phyloP scores from a whole-genome alignment of 768 basidiomycete species.

The Lepiota brunneoincarnata region DNA sequence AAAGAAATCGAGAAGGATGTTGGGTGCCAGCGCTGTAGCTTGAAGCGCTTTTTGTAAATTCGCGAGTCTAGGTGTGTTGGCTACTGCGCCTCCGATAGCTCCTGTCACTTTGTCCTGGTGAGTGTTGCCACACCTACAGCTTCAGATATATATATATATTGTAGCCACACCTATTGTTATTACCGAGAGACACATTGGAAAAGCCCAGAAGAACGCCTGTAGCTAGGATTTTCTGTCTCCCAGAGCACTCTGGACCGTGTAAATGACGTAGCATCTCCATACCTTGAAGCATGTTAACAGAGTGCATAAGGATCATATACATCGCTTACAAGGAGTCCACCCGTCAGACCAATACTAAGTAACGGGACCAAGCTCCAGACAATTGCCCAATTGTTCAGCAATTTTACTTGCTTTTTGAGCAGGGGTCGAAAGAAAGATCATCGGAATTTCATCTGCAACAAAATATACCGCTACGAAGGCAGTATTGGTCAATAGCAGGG shows the following conservation, averaged over 20 bases:
- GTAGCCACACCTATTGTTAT: not conserved
- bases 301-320: not conserved
- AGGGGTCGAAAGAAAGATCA: not conserved
- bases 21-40: not conserved
- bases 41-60: not conserved
- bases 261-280: constrained; percentile 7
- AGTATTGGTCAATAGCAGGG: not conserved
- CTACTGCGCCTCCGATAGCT: not conserved
- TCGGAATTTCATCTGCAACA: too few relatives aligned
- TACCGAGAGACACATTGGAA: not conserved
- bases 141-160: not conserved
- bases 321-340: not conserved
- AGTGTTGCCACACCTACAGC: too few relatives aligned
- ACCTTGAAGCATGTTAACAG: not conserved
- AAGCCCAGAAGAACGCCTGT: too few relatives aligned
- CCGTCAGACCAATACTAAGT: not conserved
- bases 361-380: not conserved
- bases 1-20: not conserved
- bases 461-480: not conserved
- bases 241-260: not conserved
- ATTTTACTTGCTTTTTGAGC: not conserved
- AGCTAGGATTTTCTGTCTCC: not conserved
- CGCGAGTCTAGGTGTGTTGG: too few relatives aligned
- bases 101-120: not conserved
- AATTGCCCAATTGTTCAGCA: too few relatives aligned